Percentiles rank a stretch among this genome's conserved stretches.
Conservation (phyloP, 257 asterid species). For the Scutellaria galericulata region DNA sequence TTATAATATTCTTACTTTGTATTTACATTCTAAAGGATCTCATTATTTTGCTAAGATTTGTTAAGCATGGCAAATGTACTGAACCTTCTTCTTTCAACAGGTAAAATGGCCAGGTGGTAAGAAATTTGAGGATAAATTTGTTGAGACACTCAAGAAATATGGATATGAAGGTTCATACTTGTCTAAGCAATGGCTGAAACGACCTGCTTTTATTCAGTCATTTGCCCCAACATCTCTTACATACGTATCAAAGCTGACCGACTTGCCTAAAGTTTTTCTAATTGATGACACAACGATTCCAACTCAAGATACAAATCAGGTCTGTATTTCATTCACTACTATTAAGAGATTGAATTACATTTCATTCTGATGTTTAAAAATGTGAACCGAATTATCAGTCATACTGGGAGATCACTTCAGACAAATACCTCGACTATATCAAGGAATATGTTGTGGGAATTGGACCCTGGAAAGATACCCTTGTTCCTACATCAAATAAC, state of each 20-base stretch:
- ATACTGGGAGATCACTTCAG: conserved; percentile 87
- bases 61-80: conserved; percentile 8
- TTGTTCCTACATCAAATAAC: conserved; percentile 55
- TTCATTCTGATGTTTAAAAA: not conserved
- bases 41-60: not conserved
- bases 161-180: conserved; percentile 86
- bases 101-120: conserved; percentile 89
- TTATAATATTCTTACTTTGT: conserved; percentile 29
- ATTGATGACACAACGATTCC: conserved; percentile 58
- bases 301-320: conserved; percentile 98
- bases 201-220: conserved; percentile 88
- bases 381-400: conserved; percentile 55
- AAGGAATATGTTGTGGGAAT: conserved; percentile 89
- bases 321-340: conserved; percentile 27
- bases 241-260: conserved; percentile 70
- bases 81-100: conserved; percentile 44
- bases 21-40: not conserved
- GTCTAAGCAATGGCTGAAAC: conserved; percentile 86
- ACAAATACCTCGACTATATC: conserved; percentile 76
- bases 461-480: conserved; percentile 94
- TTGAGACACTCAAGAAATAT: conserved; percentile 70
- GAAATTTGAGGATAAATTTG: conserved; percentile 87
- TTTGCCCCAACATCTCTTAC: conserved; percentile 91
- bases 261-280: conserved; percentile 81
- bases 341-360: no score